Conservation (phyloP, 306 rosid species). For the Gastrolobium villosum region DNA sequence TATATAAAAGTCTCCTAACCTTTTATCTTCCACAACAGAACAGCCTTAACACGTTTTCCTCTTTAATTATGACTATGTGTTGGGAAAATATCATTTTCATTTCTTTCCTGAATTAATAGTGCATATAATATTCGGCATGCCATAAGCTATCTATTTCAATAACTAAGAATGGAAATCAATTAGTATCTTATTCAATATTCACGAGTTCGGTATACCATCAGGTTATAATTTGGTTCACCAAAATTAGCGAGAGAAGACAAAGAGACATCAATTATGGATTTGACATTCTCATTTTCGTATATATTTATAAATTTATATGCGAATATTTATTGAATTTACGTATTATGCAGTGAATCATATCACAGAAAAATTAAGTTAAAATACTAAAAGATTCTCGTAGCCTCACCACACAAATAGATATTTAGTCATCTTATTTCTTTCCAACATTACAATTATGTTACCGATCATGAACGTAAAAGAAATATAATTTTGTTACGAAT, state of each 20-base stretch:
- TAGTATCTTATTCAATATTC: background rate
- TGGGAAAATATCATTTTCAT: background rate
- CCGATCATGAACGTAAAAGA: no score
- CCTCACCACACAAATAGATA: background rate
- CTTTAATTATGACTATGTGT: background rate
- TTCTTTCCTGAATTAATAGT: background rate
- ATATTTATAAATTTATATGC: background rate
- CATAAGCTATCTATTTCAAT: background rate
- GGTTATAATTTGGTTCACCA: background rate
- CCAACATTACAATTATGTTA: background rate
- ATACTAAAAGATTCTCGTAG: background rate
- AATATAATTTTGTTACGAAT: background rate
- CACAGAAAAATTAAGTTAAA: background rate
- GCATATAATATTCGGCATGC: background rate
- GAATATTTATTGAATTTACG: background rate
- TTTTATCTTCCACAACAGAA: background rate
- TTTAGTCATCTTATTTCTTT: background rate
- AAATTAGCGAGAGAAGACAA: conserved; percentile 7
- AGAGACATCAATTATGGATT: conserved; percentile 1
- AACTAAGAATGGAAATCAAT: background rate
- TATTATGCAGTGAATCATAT: background rate
- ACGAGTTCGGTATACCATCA: background rate
- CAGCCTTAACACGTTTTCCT: background rate
- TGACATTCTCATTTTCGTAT: background rate
- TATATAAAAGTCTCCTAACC: no score